Evolutionary conservation across 2,329 filamentous ascomycete genomes (phyloP).

Genomic region (Akanthomyces uredinophilus): DNA sequence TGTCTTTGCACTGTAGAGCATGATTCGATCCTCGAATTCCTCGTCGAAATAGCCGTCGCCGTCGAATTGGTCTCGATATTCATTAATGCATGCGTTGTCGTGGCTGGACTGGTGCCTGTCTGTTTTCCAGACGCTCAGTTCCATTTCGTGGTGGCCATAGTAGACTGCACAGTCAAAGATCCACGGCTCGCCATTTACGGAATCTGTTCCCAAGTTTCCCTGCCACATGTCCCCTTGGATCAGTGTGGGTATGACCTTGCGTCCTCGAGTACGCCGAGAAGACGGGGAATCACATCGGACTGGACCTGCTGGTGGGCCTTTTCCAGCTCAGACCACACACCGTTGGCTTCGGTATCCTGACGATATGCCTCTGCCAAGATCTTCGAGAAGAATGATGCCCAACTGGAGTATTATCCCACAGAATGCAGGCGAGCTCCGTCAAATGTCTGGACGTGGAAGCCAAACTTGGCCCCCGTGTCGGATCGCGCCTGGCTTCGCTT

Average conservation of each 20-base stretch:
- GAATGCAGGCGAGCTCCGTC: conserved; percentile 24
- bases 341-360: conserved; percentile 27
- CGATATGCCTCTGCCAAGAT: conserved; percentile 25
- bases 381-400: conserved; percentile 30
- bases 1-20: conserved; percentile 21
- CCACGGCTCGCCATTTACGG: conserved; percentile 24
- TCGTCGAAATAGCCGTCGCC: conserved; percentile 19
- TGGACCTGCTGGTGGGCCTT: conserved; percentile 17
- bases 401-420: conserved; percentile 28
- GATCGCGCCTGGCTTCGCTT: conserved; percentile 20
- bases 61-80: conserved; percentile 20
- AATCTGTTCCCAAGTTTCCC: conserved; percentile 25
- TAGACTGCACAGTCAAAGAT: conserved; percentile 28
- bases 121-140: conserved; percentile 24
- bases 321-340: conserved; percentile 20
- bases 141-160: conserved; percentile 28
- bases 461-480: conserved; percentile 27
- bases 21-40: conserved; percentile 22
- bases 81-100: conserved; percentile 14
- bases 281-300: conserved; percentile 24
- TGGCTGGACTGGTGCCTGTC: conserved; percentile 14
- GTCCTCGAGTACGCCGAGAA: conserved; percentile 26
- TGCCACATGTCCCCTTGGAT: conserved; percentile 31
- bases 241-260: conserved; percentile 26
- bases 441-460: conserved; percentile 28